phyloP scores from a whole-genome alignment of 2,329 filamentous ascomycete genomes.

The Capronia americana region DNA sequence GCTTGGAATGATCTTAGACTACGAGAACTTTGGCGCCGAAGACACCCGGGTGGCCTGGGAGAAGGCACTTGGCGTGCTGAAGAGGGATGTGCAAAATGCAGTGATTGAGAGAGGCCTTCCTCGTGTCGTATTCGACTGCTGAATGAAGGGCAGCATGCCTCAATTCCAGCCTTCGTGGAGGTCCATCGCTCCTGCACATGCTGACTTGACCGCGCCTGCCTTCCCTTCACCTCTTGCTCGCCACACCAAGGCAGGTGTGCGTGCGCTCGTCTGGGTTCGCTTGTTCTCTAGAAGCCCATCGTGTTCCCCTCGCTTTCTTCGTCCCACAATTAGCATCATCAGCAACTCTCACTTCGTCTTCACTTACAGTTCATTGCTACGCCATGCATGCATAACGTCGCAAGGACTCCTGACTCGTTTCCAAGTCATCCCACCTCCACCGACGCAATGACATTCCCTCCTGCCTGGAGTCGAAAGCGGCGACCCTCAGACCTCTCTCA shows the following conservation, averaged over 20 bases:
- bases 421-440: neutral
- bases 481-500: conserved; percentile 12
- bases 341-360: conserved; percentile 11
- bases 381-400: conserved; percentile 15
- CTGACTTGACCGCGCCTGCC: neutral
- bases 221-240: neutral
- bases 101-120: conserved; percentile 64
- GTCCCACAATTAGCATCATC: conserved; percentile 18
- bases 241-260: neutral
- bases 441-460: conserved; percentile 30
- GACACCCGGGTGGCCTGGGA: conserved; percentile 52
- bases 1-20: conserved; percentile 54
- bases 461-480: conserved; percentile 32
- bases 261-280: neutral
- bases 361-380: conserved; percentile 20
- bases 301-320: neutral
- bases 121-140: conserved; percentile 55
- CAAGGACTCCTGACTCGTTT: neutral
- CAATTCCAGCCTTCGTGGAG: neutral
- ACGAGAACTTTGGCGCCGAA: conserved; percentile 50
- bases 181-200: neutral
- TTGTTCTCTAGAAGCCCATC: neutral
- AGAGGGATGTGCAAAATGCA: conserved; percentile 60
- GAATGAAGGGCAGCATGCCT: conserved; percentile 2
- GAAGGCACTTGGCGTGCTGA: conserved; percentile 49